Conservation (phyloP, 2,329 filamentous ascomycete species). For the Fusarium azukiicola region DNA sequence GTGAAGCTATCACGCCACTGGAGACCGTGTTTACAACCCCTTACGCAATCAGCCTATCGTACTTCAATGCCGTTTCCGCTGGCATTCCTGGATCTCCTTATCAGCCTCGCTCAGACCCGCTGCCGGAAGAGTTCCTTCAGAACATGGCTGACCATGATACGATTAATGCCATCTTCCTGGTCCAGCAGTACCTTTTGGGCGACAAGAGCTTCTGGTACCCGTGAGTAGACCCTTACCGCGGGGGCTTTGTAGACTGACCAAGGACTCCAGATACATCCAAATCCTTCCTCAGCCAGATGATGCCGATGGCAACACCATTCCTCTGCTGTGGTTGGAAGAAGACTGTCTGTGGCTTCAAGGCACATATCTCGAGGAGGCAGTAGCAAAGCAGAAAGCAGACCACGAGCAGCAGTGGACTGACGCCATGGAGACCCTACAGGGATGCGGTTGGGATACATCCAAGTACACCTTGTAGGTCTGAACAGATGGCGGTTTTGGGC, state of each 20-base stretch:
- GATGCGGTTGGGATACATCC: neutral
- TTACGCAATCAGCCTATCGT: neutral
- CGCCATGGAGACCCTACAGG: neutral
- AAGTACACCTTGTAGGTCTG: neutral
- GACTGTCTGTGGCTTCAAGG: neutral
- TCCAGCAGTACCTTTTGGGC: neutral
- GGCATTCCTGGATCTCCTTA: neutral
- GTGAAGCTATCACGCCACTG: neutral
- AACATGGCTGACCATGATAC: neutral
- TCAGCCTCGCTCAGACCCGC: neutral
- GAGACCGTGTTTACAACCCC: neutral
- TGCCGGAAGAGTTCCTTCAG: neutral
- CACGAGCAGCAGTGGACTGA: neutral
- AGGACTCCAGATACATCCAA: neutral
- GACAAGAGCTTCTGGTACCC: neutral
- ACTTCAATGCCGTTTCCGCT: neutral
- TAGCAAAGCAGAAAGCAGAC: neutral
- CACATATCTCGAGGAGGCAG: neutral
- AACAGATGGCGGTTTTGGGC: neutral
- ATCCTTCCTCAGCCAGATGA: neutral
- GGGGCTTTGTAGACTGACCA: neutral
- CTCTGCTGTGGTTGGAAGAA: neutral
- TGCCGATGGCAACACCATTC: neutral
- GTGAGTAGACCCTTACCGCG: neutral
- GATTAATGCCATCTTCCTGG: neutral